Percentiles rank a stretch among this genome's conserved stretches.
Conservation (phyloP, 495 filamentous ascomycete genomes). For the Trichodelitschia bisporula region DNA sequence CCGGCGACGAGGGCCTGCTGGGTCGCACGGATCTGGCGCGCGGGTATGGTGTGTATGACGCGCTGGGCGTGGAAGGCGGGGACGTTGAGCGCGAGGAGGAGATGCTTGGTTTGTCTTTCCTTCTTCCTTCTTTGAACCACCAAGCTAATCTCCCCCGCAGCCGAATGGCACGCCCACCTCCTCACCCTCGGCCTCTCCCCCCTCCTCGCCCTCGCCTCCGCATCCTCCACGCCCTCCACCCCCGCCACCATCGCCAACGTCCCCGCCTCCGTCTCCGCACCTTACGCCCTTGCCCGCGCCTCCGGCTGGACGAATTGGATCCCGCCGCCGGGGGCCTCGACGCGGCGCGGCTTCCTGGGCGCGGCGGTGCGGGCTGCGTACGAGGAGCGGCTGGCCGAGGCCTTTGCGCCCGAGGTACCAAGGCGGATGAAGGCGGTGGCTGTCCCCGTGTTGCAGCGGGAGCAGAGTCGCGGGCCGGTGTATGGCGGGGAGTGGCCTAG, state of each 20-base stretch:
- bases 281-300: constrained; percentile 25
- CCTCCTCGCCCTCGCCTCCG: constrained; percentile 28
- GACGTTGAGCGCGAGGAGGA: constrained; percentile 28
- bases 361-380: constrained; percentile 36
- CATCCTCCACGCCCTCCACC: constrained; percentile 7
- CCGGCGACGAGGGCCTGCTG: constrained; percentile 32
- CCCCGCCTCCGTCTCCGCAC: constrained; percentile 12
- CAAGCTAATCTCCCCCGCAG: constrained; percentile 18
- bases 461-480: too few relatives aligned
- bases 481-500: too few relatives aligned
- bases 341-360: constrained; percentile 35
- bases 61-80: constrained; percentile 19
- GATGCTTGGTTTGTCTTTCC: constrained; percentile 22
- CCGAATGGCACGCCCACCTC: constrained; percentile 39
- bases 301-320: constrained; percentile 34
- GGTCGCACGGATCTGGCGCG: constrained; percentile 29
- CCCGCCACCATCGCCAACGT: constrained; percentile 8
- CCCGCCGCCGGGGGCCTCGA: constrained; percentile 18
- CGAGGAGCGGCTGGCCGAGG: constrained; percentile 21
- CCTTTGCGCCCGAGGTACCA: constrained; percentile 4
- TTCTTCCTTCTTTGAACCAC: neutral
- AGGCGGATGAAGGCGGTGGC: constrained; percentile 6
- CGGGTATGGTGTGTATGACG: constrained; percentile 28
- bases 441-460: too few relatives aligned
- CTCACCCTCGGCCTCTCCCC: constrained; percentile 33